phyloP scores from a whole-genome alignment of 2,329 filamentous ascomycete genomes.

The Colletotrichum graminicola region DNA sequence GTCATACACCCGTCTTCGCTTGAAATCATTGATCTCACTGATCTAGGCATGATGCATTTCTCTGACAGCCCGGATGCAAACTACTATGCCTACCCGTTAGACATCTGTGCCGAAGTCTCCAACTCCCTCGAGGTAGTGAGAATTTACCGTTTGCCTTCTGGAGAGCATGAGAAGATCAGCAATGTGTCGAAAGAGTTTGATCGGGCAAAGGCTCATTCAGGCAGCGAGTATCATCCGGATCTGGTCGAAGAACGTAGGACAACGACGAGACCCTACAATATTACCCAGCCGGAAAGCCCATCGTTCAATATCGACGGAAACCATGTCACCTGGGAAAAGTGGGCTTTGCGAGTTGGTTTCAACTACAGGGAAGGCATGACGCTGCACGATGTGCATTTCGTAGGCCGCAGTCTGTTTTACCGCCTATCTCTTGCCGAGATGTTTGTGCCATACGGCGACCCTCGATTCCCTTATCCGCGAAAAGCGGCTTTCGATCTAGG shows the following conservation, averaged over 20 bases:
- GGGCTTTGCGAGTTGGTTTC: constrained; percentile 76
- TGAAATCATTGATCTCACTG: not conserved
- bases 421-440: constrained; percentile 76
- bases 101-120: constrained; percentile 65
- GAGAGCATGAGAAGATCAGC: constrained; percentile 52
- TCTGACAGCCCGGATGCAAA: constrained; percentile 61
- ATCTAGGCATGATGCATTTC: constrained; percentile 46
- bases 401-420: constrained; percentile 75
- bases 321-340: constrained; percentile 71
- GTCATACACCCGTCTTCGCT: constrained; percentile 1
- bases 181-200: constrained; percentile 55
- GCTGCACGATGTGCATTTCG: constrained; percentile 76
- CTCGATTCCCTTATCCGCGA: constrained; percentile 71
- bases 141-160: constrained; percentile 61
- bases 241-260: constrained; percentile 45
- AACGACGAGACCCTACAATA: constrained; percentile 54
- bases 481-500: constrained; percentile 80
- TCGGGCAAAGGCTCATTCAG: constrained; percentile 54
- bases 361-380: constrained; percentile 78
- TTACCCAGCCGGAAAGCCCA: constrained; percentile 53
- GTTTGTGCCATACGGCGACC: constrained; percentile 77
- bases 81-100: constrained; percentile 69
- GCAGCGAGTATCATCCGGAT: constrained; percentile 50
- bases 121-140: constrained; percentile 62
- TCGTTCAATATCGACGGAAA: constrained; percentile 59